A percentile compares a stretch with the other conserved stretches of the same genome.
phyloP scores from a whole-genome alignment of 768 basidiomycete genomes.

The Mycena sanguinolenta region DNA sequence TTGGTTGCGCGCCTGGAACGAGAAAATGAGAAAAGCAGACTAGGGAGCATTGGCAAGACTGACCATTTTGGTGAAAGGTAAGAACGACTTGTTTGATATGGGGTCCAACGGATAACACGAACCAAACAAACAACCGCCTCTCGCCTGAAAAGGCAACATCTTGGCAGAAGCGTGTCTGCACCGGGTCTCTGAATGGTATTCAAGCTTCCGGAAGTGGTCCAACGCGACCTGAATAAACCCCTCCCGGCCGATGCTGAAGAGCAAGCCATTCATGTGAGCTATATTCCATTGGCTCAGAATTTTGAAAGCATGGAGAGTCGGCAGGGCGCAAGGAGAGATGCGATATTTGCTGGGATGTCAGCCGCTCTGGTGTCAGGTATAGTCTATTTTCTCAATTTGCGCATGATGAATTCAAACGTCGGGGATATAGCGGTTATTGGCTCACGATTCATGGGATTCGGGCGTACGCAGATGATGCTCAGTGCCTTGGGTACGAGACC shows the following conservation, averaged over 20 bases:
- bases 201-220: conserved; percentile 23
- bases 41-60: no score
- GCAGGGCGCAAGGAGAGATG: conserved; percentile 27
- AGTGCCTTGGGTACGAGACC: conserved; percentile 24
- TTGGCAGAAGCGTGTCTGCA: not conserved
- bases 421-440: conserved; percentile 34
- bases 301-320: no score
- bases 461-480: conserved; percentile 29
- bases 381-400: no score
- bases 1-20: conserved; percentile 90
- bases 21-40: no score
- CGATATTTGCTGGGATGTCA: conserved; percentile 33
- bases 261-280: conserved; percentile 12
- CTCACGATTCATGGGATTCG: conserved; percentile 33
- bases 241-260: conserved; percentile 34
- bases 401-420: no score
- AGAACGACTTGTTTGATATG: no score
- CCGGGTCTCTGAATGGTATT: conserved; percentile 20
- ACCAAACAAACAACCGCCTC: no score
- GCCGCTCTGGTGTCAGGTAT: conserved; percentile 30
- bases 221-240: conserved; percentile 26
- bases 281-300: no score
- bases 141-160: no score
- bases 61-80: no score
- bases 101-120: no score